Evolutionary conservation across 768 basidiomycete species (phyloP).

Genomic region (Mycena chlorophos): DNA sequence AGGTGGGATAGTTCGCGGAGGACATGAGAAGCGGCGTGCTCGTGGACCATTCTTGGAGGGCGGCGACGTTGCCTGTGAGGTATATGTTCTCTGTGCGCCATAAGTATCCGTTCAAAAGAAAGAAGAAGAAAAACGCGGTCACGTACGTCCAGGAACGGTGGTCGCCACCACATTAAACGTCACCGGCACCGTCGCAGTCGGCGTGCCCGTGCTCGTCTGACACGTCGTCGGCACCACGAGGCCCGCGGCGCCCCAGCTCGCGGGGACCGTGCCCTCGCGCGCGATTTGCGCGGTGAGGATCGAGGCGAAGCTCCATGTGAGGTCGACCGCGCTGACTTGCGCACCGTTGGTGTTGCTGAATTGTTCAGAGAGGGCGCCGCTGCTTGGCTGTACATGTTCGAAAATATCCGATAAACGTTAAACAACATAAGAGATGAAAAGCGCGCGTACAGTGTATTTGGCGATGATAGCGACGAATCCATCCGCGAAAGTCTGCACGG

Average conservation of each 20-base stretch:
- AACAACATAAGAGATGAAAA: neutral
- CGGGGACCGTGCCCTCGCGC: conserved; percentile 45
- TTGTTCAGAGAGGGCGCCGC: conserved; percentile 66
- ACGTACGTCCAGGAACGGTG: conserved; percentile 59
- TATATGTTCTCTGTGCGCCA: conserved; percentile 62
- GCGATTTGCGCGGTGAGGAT: conserved; percentile 59
- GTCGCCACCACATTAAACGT: conserved; percentile 67
- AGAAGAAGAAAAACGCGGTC: neutral
- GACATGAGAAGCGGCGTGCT: conserved; percentile 56
- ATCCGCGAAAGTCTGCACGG: conserved; percentile 61
- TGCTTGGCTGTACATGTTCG: conserved; percentile 38
- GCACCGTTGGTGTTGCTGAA: conserved; percentile 50
- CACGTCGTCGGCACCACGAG: conserved; percentile 51
- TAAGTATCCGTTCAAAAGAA: neutral
- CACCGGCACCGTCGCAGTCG: conserved; percentile 41
- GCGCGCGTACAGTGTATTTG: conserved; percentile 47
- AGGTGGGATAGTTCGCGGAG: conserved; percentile 59
- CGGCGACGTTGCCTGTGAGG: conserved; percentile 58
- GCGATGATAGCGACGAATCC: conserved; percentile 57
- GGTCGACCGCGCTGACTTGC: conserved; percentile 59
- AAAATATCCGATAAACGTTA: neutral
- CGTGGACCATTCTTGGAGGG: conserved; percentile 62
- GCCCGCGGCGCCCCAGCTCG: conserved; percentile 67
- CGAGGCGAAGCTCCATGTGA: conserved; percentile 81
- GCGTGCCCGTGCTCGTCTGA: conserved; percentile 29